Percentiles rank a stretch among this genome's conserved stretches.
Evolutionary conservation across 2,329 filamentous ascomycete species (phyloP).

Genomic region (Aspergillus glaucus): DNA sequence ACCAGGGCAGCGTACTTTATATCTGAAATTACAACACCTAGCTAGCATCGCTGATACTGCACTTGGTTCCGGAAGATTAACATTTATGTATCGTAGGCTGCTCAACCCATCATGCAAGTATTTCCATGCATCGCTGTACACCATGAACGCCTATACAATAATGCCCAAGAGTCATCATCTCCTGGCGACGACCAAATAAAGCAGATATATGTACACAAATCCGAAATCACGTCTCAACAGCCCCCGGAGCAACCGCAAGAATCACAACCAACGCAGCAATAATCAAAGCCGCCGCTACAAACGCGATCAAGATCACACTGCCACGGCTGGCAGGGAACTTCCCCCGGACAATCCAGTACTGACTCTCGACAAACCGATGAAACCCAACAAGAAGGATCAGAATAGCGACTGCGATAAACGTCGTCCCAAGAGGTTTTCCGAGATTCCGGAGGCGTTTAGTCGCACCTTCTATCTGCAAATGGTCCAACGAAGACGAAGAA

Average conservation of each 20-base stretch:
- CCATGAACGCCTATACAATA: not conserved
- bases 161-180: not conserved
- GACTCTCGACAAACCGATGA: conserved; percentile 60
- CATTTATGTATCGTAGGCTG: too few species aligned
- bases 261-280: conserved; percentile 56
- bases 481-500: conserved; percentile 11
- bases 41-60: too few species aligned
- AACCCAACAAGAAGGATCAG: conserved; percentile 57
- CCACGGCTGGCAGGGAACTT: conserved; percentile 61
- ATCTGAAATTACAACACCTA: too few species aligned
- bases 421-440: conserved; percentile 58
- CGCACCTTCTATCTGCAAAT: conserved; percentile 12
- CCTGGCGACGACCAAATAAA: not conserved
- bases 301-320: conserved; percentile 54
- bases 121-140: too few species aligned
- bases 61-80: too few species aligned
- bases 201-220: not conserved
- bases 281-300: conserved; percentile 52
- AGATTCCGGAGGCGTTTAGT: conserved; percentile 41
- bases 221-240: conserved; percentile 21
- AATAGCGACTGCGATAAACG: conserved; percentile 57
- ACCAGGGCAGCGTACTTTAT: too few species aligned
- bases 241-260: conserved; percentile 46
- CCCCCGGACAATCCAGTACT: conserved; percentile 61
- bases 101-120: too few species aligned